phyloP scores from a whole-genome alignment of 805 yeast genomes.

The Monosporozyma siamensis region DNA sequence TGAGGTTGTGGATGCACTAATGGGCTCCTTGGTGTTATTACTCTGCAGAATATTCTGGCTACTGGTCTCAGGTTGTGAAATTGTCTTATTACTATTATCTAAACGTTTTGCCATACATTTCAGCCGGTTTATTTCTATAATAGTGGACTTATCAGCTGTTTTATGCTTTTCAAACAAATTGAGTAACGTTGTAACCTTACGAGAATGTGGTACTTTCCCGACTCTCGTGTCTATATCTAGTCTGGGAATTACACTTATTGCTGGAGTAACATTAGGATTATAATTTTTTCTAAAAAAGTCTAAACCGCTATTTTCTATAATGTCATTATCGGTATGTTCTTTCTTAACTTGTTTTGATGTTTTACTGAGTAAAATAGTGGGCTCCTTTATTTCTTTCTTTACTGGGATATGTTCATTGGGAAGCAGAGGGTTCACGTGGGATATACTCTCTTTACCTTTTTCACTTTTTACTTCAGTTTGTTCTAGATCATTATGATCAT shows the following conservation, averaged over 20 bases:
- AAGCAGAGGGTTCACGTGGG: too few relatives aligned
- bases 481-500: too few relatives aligned
- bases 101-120: conserved; percentile 21
- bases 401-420: not conserved
- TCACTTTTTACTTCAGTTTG: not conserved
- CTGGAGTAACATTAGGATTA: conserved; percentile 13
- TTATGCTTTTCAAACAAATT: conserved; percentile 12
- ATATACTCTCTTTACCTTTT: not conserved
- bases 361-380: too few relatives aligned
- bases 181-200: conserved; percentile 8
- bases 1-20: too few relatives aligned
- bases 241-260: conserved; percentile 21
- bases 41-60: not conserved
- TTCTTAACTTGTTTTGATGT: not conserved
- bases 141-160: conserved; percentile 10
- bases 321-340: conserved; percentile 6
- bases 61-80: not conserved
- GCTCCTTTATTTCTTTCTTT: not conserved
- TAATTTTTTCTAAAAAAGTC: conserved; percentile 18
- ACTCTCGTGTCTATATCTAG: conserved; percentile 8
- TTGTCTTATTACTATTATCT: conserved; percentile 6
- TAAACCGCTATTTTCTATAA: conserved; percentile 15
- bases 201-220: conserved; percentile 15
- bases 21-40: too few relatives aligned
- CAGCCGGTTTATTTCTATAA: conserved; percentile 22